phyloP scores from a whole-genome alignment of 768 basidiomycete species.

The Tricholoma bakamatsutake region DNA sequence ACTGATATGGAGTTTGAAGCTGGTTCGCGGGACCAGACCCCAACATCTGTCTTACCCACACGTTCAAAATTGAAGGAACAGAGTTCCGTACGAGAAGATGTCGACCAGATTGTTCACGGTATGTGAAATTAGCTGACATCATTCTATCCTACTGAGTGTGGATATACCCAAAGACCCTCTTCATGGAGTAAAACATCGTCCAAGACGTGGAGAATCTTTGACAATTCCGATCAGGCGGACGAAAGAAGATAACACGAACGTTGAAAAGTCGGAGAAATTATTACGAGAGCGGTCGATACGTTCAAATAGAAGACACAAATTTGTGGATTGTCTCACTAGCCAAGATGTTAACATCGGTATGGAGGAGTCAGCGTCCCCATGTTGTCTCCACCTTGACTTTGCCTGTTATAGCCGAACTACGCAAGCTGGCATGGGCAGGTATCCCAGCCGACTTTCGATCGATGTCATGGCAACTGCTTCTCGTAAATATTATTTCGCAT shows the following conservation, averaged over 20 bases:
- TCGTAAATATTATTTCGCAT: conserved; percentile 47
- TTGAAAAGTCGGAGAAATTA: conserved; percentile 52
- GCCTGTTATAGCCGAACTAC: conserved; percentile 56
- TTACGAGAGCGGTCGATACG: conserved; percentile 72
- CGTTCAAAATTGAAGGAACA: conserved; percentile 38
- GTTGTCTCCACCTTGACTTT: conserved; percentile 5
- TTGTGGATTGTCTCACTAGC: conserved; percentile 69
- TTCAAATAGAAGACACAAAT: conserved; percentile 73
- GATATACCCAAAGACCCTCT: conserved; percentile 49
- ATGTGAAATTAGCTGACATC: conserved; percentile 16
- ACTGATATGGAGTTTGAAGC: conserved; percentile 67
- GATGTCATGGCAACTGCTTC: conserved; percentile 89
- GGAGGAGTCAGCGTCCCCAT: conserved; percentile 18
- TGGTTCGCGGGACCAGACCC: conserved; percentile 18
- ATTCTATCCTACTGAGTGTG: conserved; percentile 18
- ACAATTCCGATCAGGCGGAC: conserved; percentile 21
- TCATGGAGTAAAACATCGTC: conserved; percentile 42
- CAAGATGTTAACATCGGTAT: conserved; percentile 80
- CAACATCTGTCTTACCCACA: conserved; percentile 19
- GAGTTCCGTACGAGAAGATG: conserved; percentile 56
- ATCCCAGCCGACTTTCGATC: conserved; percentile 85
- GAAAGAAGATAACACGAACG: conserved; percentile 20
- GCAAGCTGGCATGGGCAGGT: conserved; percentile 93
- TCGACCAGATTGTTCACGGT: conserved; percentile 77
- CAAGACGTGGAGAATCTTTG: conserved; percentile 32